A percentile compares a stretch with the other conserved stretches of the same genome.
These are phyloP conservation scores for Arxiozyma telluris DNA, from an alignment of 1,139 yeast species.

Conservation along the genomic window DNA sequence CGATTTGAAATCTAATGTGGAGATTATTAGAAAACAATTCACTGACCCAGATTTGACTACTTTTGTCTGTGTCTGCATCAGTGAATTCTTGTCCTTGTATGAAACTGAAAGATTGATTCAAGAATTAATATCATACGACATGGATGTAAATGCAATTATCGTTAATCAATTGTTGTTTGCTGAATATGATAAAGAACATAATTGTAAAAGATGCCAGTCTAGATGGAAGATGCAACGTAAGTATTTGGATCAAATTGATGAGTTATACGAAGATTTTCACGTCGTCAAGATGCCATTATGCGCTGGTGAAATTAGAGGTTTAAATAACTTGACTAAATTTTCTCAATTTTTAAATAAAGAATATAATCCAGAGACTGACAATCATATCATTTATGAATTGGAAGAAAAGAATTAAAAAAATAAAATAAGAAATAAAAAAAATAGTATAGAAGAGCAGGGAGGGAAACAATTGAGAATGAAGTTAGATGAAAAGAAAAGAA, in stretches of 20 bases:
- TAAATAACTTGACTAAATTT: constrained; percentile 70
- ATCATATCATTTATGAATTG: constrained; percentile 52
- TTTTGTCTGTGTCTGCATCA: constrained; percentile 92
- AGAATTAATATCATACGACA: constrained; percentile 85
- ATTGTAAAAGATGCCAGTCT: constrained; percentile 82
- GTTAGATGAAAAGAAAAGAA: not conserved
- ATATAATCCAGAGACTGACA: constrained; percentile 57
- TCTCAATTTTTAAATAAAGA: constrained; percentile 61
- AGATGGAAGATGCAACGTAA: constrained; percentile 96
- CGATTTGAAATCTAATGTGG: constrained; percentile 73
- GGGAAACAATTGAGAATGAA: not conserved
- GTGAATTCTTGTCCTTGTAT: constrained; percentile 88
- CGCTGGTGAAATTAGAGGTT: constrained; percentile 89
- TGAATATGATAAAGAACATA: constrained; percentile 47
- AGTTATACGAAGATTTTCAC: constrained; percentile 89
- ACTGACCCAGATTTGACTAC: constrained; percentile 94
- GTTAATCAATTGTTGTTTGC: constrained; percentile 90
- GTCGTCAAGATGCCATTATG: constrained; percentile 89
- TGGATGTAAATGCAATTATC: constrained; percentile 93
- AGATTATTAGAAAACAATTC: constrained; percentile 87
- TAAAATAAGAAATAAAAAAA: too few species aligned
- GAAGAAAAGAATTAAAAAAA: constrained; percentile 39
- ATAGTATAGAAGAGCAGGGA: not conserved
- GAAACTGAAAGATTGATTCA: constrained; percentile 97
- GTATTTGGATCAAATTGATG: constrained; percentile 88